Conservation (phyloP, 768 basidiomycete genomes). For the Termitomyces sp. region DNA sequence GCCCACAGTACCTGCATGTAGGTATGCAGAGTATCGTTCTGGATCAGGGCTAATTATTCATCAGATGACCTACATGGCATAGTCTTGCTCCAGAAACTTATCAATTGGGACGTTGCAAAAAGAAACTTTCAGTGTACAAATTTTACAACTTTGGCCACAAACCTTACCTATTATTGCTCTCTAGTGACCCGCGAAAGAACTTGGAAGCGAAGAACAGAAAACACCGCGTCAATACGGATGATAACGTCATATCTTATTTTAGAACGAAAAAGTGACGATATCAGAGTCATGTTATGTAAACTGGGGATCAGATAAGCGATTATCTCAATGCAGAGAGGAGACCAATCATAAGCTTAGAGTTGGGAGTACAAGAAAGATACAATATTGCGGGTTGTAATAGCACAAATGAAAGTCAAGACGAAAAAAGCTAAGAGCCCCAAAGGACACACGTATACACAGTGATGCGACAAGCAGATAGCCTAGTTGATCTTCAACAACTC, state of each 20-base stretch:
- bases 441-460: constrained; percentile 7
- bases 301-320: constrained; percentile 6
- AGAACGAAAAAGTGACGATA: not conserved
- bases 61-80: not conserved
- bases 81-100: not conserved
- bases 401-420: constrained; percentile 16
- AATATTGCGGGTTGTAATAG: constrained; percentile 21
- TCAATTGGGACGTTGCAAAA: not conserved
- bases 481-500: constrained; percentile 70
- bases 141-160: not conserved
- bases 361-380: constrained; percentile 22
- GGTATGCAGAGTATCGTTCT: not conserved
- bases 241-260: constrained; percentile 5
- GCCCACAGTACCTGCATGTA: not conserved
- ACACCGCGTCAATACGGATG: constrained; percentile 1
- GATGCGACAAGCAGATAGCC: constrained; percentile 1
- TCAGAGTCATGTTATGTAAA: not conserved
- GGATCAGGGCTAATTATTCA: not conserved
- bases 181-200: not conserved
- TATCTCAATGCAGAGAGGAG: constrained; percentile 2
- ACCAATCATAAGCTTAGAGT: constrained; percentile 9
- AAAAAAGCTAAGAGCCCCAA: constrained; percentile 12
- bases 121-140: not conserved
- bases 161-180: not conserved
- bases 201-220: not conserved